phyloP scores from a whole-genome alignment of 768 basidiomycete genomes.

The Pleurotus djamor region DNA sequence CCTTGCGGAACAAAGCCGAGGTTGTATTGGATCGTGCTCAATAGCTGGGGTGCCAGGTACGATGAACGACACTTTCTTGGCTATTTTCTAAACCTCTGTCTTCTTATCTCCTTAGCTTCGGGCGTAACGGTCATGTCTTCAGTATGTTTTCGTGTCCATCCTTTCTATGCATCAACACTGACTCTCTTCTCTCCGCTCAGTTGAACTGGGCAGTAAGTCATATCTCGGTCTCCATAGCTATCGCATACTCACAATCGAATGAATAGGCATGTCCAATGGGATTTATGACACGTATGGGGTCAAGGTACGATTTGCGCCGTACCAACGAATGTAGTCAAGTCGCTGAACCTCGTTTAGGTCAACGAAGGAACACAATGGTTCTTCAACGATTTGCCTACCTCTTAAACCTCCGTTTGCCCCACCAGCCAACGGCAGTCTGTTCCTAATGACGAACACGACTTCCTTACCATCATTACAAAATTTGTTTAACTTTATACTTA shows the following conservation, averaged over 20 bases:
- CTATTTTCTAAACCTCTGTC: not conserved
- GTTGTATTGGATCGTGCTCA: slow-evolving; percentile 7
- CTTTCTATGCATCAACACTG: not conserved
- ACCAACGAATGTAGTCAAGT: not conserved
- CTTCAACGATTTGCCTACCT: not conserved
- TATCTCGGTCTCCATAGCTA: not conserved
- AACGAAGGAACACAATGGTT: not conserved
- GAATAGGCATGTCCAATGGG: not conserved
- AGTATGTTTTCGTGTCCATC: not conserved
- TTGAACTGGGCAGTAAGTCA: not conserved
- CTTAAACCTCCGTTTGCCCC: not conserved
- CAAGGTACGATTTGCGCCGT: not conserved
- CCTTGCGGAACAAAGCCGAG: not conserved
- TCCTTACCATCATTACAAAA: too few relatives aligned
- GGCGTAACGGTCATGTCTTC: not conserved
- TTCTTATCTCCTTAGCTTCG: not conserved
- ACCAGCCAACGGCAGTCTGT: too few relatives aligned
- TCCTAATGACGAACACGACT: too few relatives aligned
- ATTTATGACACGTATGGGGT: not conserved
- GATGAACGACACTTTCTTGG: not conserved
- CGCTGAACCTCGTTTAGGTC: not conserved
- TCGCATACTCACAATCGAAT: not conserved
- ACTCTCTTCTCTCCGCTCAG: not conserved
- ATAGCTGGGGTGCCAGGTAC: slow-evolving; percentile 1
- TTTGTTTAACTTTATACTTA: too few relatives aligned